Percentiles rank a stretch among this genome's conserved stretches.
Conservation (phyloP, 768 basidiomycete species). For the Lentinula sp. region DNA sequence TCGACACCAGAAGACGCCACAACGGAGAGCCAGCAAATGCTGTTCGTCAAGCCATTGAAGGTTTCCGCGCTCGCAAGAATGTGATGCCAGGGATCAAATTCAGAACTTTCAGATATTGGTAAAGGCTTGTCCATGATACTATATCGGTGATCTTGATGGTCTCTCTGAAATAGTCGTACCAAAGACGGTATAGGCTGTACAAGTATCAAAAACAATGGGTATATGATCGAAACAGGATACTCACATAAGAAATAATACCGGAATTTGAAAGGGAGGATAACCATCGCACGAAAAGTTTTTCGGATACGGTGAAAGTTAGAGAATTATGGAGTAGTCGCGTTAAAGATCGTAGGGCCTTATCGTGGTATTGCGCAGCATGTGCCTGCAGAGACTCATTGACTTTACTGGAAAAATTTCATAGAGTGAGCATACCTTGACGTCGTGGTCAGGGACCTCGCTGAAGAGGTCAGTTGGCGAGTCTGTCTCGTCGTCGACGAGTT, state of each 20-base stretch:
- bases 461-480: conserved; percentile 9
- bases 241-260: conserved; percentile 33
- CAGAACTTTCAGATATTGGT: conserved; percentile 21
- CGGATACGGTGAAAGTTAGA: conserved; percentile 51
- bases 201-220: neutral
- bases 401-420: neutral
- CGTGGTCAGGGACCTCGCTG: conserved; percentile 1
- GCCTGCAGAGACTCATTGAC: conserved; percentile 9
- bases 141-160: conserved; percentile 37
- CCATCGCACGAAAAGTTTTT: conserved; percentile 56
- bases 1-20: conserved; percentile 63
- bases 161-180: conserved; percentile 51
- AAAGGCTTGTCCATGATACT: conserved; percentile 29
- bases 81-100: conserved; percentile 51
- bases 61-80: conserved; percentile 3
- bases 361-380: conserved; percentile 22
- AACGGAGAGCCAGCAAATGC: conserved; percentile 54
- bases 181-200: conserved; percentile 46
- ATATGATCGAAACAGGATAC: neutral
- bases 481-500: conserved; percentile 25
- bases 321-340: conserved; percentile 47
- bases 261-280: conserved; percentile 36
- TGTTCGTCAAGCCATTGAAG: conserved; percentile 33
- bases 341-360: conserved; percentile 44
- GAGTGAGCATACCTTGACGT: conserved; percentile 11